Conservation (phyloP, 805 yeast genomes). For the Nakazawaea laoshanensis region DNA sequence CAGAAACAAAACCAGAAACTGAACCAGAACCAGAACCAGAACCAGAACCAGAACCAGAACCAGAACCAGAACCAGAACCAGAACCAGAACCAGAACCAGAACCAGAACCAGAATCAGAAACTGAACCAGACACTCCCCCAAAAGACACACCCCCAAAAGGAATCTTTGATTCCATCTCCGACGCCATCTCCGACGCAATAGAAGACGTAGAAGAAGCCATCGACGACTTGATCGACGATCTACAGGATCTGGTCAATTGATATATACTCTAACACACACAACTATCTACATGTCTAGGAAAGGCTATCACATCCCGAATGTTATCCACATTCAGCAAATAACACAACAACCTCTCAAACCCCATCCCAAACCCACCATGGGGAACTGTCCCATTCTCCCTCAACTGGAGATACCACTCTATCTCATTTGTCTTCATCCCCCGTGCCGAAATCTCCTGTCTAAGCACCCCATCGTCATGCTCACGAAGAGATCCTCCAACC, state of each 20-base stretch:
- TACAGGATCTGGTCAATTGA: slow-evolving; percentile 5
- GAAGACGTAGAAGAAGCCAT: slow-evolving; percentile 10
- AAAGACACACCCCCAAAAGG: not conserved
- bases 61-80: slow-evolving; percentile 5
- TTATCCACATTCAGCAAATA: slow-evolving; percentile 70
- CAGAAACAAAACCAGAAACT: not conserved
- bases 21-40: not conserved
- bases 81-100: not conserved
- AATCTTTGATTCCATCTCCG: slow-evolving; percentile 1
- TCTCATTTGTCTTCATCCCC: slow-evolving; percentile 46
- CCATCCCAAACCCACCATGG: slow-evolving; percentile 97
- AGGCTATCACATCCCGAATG: slow-evolving; percentile 79
- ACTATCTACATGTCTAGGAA: slow-evolving; percentile 63
- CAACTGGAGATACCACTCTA: slow-evolving; percentile 76
- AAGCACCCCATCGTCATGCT: slow-evolving; percentile 47
- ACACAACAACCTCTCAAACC: slow-evolving; percentile 77
- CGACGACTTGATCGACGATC: slow-evolving; percentile 11
- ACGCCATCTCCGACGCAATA: slow-evolving; percentile 9
- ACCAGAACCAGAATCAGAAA: not conserved
- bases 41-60: not conserved
- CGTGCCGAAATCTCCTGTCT: slow-evolving; percentile 39
- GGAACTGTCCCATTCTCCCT: slow-evolving; percentile 78
- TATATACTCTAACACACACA: slow-evolving; percentile 31
- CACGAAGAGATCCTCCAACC: slow-evolving; percentile 92
- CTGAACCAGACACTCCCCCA: not conserved